Conservation (phyloP, 371 early-diverging fungal species). For the Rhizopus arrhizus region DNA sequence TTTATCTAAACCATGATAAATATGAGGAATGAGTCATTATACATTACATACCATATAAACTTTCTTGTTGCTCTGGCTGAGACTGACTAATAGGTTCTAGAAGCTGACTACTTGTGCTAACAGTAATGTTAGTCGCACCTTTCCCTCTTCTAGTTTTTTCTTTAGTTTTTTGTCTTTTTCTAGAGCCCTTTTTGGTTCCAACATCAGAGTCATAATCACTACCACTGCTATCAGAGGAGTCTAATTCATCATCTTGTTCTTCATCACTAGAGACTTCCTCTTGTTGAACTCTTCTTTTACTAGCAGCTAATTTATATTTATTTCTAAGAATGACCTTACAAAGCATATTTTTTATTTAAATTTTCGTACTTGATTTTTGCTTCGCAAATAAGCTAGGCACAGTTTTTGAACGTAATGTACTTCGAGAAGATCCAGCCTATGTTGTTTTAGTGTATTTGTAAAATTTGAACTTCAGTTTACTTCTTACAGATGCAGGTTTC, state of each 20-base stretch:
- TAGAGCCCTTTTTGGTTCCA: not conserved
- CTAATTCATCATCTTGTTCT: slow-evolving; percentile 26
- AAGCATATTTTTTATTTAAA: slow-evolving; percentile 1
- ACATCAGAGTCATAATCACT: slow-evolving; percentile 21
- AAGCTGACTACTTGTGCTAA: slow-evolving; percentile 35
- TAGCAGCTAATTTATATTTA: slow-evolving; percentile 9
- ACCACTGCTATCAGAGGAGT: slow-evolving; percentile 23
- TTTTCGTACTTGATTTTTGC: slow-evolving; percentile 24
- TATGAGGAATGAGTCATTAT: not conserved
- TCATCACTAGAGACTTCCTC: slow-evolving; percentile 21
- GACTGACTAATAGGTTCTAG: slow-evolving; percentile 33
- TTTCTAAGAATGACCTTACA: not conserved
- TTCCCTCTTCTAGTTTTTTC: slow-evolving; percentile 4
- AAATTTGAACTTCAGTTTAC: not conserved
- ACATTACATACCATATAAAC: slow-evolving; percentile 36
- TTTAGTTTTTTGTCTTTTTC: slow-evolving; percentile 8
- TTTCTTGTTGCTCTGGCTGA: slow-evolving; percentile 6
- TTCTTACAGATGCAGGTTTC: slow-evolving; percentile 1
- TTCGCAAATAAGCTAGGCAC: slow-evolving; percentile 34
- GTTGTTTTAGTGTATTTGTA: not conserved
- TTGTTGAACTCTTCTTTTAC: slow-evolving; percentile 10
- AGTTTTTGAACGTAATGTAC: slow-evolving; percentile 27
- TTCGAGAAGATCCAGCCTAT: slow-evolving; percentile 12
- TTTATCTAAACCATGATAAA: slow-evolving; percentile 1
- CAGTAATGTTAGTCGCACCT: slow-evolving; percentile 12